Evolutionary conservation across 352 stramenopile genomes (phyloP), one percentile per base, ranked within the genome.

Genomic region (Phytophthora tentaculata): DNA sequence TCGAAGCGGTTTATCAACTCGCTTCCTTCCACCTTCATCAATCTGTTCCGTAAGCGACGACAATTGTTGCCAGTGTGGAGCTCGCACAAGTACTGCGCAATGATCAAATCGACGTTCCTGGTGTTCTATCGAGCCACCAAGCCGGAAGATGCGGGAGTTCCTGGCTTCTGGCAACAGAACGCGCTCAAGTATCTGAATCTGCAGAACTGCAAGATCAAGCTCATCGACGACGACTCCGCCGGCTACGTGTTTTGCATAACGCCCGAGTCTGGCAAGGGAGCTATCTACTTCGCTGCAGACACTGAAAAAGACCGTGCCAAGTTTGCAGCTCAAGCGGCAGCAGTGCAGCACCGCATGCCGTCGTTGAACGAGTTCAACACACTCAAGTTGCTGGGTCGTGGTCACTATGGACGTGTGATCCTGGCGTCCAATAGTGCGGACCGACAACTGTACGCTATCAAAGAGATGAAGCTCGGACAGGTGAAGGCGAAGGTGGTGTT

Each of bases 381-480:
- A 14, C 80, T 92, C 49, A 95, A 94, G 69, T 56, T 94, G 49
- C 78, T 96, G 17, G 88, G 88, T 29, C 89, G 90, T 35, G 88
- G 88, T 17, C 88, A 96, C 61, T 96, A 95, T 56, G 88, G 88
- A 6, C 85, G 88, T 50, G 88, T 96, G 58, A 89, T 96, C 50
- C 64, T 96, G 44, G 79, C 88, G 1, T 79, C 73, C 0, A 53
- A 54, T 17, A 45, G 43, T 24, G 57, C 44, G 3, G 80, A 91
- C 50, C 59, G 75, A 13, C 67, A 91, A 50, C 62, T 96, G 32
- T 96, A 92, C 56, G 89, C 89, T 3, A 81, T 96, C 32, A 96
- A 96, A 52, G 89, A 96, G 70, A 96, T 96, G 87, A 96, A 95
- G 71, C 74, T 94, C 39, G 88, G 84, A n/a, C 84, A 92, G 17